A percentile compares a stretch with the other conserved stretches of the same genome.
phyloP scores from a whole-genome alignment of 768 basidiomycete genomes.

The Xanthoconium purpureum region DNA sequence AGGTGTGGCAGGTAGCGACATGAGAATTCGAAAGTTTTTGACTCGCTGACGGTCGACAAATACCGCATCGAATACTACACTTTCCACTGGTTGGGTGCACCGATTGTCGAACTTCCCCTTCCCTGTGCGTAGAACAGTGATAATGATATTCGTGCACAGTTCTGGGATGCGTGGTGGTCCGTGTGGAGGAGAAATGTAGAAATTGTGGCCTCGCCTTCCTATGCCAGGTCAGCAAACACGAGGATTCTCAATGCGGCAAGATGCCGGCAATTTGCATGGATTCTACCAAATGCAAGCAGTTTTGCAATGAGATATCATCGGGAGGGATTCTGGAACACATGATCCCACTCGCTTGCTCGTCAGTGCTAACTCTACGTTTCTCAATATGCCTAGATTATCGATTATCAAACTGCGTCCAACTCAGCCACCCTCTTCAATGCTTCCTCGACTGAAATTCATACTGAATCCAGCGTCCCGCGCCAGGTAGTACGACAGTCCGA shows the following conservation, averaged over 20 bases:
- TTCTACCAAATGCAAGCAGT: slow-evolving; percentile 26
- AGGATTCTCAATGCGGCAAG: background rate
- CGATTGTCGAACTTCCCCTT: too few relatives aligned
- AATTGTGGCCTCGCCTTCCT: background rate
- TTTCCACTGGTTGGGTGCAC: too few relatives aligned
- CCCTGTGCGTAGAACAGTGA: slow-evolving; percentile 95
- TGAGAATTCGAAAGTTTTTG: too few relatives aligned
- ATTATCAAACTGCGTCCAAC: background rate
- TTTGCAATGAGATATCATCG: slow-evolving; percentile 81
- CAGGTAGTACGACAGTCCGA: slow-evolving; percentile 7
- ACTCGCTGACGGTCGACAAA: too few relatives aligned
- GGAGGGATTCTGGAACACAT: slow-evolving; percentile 74
- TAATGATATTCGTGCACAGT: slow-evolving; percentile 65
- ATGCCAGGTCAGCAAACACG: slow-evolving; percentile 5
- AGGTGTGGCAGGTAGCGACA: too few relatives aligned
- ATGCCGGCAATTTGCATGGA: slow-evolving; percentile 34
- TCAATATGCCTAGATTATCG: background rate
- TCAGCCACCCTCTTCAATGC: slow-evolving; percentile 11
- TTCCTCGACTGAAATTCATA: slow-evolving; percentile 20
- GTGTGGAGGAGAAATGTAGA: slow-evolving; percentile 47
- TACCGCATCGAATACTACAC: too few relatives aligned
- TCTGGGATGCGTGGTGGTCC: slow-evolving; percentile 78
- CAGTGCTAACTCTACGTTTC: background rate
- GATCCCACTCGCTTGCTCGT: slow-evolving; percentile 48
- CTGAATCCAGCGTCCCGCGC: slow-evolving; percentile 28